Base-by-base conservation (phyloP, 2,329 filamentous ascomycete genomes). In the Pezicula radicicola region DNA sequence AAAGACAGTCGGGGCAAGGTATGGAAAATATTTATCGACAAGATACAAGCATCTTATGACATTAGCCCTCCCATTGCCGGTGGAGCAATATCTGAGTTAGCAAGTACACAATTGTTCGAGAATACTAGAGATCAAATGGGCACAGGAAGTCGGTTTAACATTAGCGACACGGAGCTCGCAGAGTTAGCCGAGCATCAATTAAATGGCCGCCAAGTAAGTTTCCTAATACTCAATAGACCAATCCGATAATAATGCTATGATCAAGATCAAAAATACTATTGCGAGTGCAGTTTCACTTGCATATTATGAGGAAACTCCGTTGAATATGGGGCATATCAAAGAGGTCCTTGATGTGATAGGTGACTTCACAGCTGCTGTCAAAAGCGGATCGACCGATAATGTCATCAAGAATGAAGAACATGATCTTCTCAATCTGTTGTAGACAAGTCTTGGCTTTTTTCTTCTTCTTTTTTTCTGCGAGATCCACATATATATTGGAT, bases 261-360 rank as follows among this genome's bases (percentile, higher is more conserved):
- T 36, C 15, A 9, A 86, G 80, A 96, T 95, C 76, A 95, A 96
- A 75, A 96, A 96, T 66, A 86, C 87, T 10, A 85, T 96, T 45
- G 83, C 88, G 51, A 92, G 89, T 0, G 89, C 89, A 2, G 89
- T 95, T 68, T 88, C 88, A 0, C 77, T 96, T 12, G 90, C 91
- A 1, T 79, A 93, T 41, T 88, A 89, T 57, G 88, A 91, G 67
- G 75, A 80, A 21, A 80, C 85, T 53, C 74, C 81, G 3, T 78
- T 96, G 30, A 81, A 81, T 49, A 91, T 96, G 87, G 77, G 77
- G 46, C 90, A 96, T 63, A 87, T 96, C 66, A 82, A 81, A 59
- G 82, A 89, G 55, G 89, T 96, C 12, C 78, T 96, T n/a, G 88
- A 91, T 42, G 89, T 95, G 2, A 86, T 87, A 21, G 85, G 89